Evolutionary conservation across 2,329 filamentous ascomycete genomes (phyloP).

Genomic region (Penicillium nordicum): DNA sequence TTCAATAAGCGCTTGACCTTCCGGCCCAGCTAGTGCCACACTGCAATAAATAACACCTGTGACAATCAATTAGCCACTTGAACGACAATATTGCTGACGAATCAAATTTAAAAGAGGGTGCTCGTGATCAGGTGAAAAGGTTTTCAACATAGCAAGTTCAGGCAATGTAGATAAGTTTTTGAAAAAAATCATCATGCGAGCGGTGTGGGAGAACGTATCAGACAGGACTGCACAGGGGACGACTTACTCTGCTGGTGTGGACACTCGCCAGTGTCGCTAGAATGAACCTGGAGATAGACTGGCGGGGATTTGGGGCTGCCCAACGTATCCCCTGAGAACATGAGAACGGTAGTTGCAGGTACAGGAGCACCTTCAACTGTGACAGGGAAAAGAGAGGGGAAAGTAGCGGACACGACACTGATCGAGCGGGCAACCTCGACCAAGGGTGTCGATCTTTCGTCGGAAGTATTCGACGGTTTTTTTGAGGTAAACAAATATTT

Average conservation of each 20-base stretch:
- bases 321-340: conserved; percentile 37
- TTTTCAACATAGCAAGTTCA: conserved; percentile 86
- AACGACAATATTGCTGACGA: conserved; percentile 18
- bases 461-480: conserved; percentile 32
- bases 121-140: conserved; percentile 73
- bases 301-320: conserved; percentile 40
- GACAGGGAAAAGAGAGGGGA: conserved; percentile 65
- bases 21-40: conserved; percentile 36
- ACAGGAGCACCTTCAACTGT: conserved; percentile 70
- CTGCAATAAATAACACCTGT: conserved; percentile 59
- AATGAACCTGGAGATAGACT: conserved; percentile 68
- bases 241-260: conserved; percentile 84
- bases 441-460: conserved; percentile 15
- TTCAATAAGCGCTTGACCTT: conserved; percentile 42
- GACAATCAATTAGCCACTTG: conserved; percentile 35
- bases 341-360: conserved; percentile 62
- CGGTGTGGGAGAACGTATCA: conserved; percentile 17
- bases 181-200: conserved; percentile 75
- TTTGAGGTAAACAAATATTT: conserved; percentile 36
- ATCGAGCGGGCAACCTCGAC: conserved; percentile 59
- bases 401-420: conserved; percentile 64
- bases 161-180: conserved; percentile 99
- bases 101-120: conserved; percentile 15
- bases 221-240: conserved; percentile 10
- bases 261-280: conserved; percentile 89